phyloP scores from a whole-genome alignment of 2,329 filamentous ascomycete genomes.

The Thielaviopsis punctulata region DNA sequence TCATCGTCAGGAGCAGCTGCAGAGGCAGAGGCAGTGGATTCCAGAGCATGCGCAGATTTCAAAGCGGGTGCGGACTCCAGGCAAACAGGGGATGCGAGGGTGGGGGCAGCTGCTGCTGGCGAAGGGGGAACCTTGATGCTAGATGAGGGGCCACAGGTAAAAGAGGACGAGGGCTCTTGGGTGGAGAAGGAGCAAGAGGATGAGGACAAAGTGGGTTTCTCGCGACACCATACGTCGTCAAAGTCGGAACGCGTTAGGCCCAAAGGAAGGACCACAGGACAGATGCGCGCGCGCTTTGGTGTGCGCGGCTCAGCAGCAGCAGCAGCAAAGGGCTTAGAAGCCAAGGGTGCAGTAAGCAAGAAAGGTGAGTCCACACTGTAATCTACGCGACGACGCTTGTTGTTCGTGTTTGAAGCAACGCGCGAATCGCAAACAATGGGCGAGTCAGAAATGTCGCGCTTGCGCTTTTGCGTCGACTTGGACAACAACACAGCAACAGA shows the following conservation, averaged over 20 bases:
- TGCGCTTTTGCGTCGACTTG: conserved; percentile 18
- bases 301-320: conserved; percentile 26
- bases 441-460: conserved; percentile 5
- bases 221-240: conserved; percentile 21
- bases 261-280: conserved; percentile 41
- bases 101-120: neutral
- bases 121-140: conserved; percentile 7
- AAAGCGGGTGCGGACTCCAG: too few species aligned
- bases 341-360: conserved; percentile 13
- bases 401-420: conserved; percentile 15
- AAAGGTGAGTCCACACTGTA: conserved; percentile 23
- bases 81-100: conserved; percentile 20
- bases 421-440: conserved; percentile 5
- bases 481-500: conserved; percentile 36
- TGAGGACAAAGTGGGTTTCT: neutral
- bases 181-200: neutral
- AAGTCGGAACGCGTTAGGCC: conserved; percentile 42
- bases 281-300: conserved; percentile 42
- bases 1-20: conserved; percentile 24
- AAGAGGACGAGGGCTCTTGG: too few species aligned
- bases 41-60: too few species aligned
- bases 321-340: too few species aligned
- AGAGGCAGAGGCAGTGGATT: conserved; percentile 14
- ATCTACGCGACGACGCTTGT: conserved; percentile 34
- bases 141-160: too few species aligned